Conservation (phyloP, 2,329 filamentous ascomycete genomes). For the Stachybotrys chartarum region DNA sequence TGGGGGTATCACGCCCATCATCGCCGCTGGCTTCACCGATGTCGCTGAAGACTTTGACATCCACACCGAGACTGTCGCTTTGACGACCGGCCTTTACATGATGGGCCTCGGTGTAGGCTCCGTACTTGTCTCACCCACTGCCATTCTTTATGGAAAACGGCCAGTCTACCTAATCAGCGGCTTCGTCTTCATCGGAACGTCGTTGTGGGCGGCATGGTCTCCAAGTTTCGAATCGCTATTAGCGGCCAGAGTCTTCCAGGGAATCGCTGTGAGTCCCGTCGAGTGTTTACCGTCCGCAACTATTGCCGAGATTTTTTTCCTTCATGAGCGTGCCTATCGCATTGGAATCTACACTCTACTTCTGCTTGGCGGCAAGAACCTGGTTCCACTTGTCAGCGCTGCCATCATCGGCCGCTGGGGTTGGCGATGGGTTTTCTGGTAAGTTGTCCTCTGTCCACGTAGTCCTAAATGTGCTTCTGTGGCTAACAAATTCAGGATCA, state of each 20-base stretch:
- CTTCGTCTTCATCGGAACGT: constrained; percentile 68
- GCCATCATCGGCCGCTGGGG: constrained; percentile 68
- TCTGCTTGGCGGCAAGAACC: constrained; percentile 83
- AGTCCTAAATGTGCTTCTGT: background rate
- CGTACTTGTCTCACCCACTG: constrained; percentile 79
- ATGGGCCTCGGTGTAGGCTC: constrained; percentile 82
- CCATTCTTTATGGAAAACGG: constrained; percentile 84
- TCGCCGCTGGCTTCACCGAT: constrained; percentile 83
- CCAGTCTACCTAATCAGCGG: constrained; percentile 79
- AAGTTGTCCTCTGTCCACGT: constrained; percentile 17
- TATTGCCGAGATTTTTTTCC: constrained; percentile 92
- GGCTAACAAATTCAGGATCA: constrained; percentile 50
- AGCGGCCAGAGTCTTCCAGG: constrained; percentile 78
- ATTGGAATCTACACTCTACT: constrained; percentile 90
- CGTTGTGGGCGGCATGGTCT: constrained; percentile 81
- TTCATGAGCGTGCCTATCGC: constrained; percentile 88
- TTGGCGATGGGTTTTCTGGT: constrained; percentile 93
- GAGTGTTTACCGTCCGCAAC: constrained; percentile 91
- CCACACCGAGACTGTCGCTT: constrained; percentile 63
- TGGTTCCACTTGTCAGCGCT: constrained; percentile 81
- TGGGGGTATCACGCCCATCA: constrained; percentile 82
- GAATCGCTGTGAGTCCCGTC: constrained; percentile 79
- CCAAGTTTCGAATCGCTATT: constrained; percentile 74
- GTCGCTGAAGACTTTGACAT: constrained; percentile 63
- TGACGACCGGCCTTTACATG: constrained; percentile 93